These are phyloP conservation scores for Turritis glabra DNA, from an alignment of 345 rosid species.

Conservation along the genomic window DNA sequence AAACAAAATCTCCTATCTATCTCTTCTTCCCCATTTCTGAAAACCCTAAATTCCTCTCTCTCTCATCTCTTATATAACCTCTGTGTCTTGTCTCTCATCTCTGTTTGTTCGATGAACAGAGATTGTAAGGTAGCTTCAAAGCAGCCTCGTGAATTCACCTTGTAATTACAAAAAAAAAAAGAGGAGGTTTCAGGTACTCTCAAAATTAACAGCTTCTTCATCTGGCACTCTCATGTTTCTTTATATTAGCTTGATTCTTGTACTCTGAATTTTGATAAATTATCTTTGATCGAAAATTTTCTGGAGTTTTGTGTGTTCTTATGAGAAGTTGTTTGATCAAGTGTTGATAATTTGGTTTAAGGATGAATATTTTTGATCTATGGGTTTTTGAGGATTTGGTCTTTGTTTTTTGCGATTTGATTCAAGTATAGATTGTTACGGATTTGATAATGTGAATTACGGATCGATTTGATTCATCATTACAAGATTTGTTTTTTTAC, in stretches of 20 bases:
- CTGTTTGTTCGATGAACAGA: constrained; percentile 3
- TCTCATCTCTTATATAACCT: constrained; percentile 6
- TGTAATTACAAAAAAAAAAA: neutral
- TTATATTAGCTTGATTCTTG: constrained; percentile 10
- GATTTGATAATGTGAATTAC: neutral
- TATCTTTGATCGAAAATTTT: neutral
- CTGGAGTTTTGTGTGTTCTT: too few species aligned
- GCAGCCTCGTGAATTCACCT: constrained; percentile 11
- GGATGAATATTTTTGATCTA: neutral
- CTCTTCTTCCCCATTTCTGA: neutral
- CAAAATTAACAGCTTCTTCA: neutral
- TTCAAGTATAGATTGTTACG: neutral
- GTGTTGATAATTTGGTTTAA: neutral
- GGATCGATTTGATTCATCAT: too few species aligned
- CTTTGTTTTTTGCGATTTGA: too few species aligned
- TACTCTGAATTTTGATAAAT: constrained; percentile 8
- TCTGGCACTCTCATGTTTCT: neutral
- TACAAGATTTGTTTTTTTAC: neutral
- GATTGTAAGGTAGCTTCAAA: constrained; percentile 30
- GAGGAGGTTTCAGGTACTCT: neutral
- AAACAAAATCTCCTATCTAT: too few species aligned
- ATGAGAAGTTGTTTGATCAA: constrained; percentile 15
- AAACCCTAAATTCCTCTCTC: constrained; percentile 32
- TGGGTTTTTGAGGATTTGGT: neutral
- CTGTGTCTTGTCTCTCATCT: constrained; percentile 15